A percentile compares a stretch with the other conserved stretches of the same genome.
These are phyloP conservation scores for Anaeromyces robustus DNA, from an alignment of 192 early-diverging fungal genomes.

Conservation along the genomic window DNA sequence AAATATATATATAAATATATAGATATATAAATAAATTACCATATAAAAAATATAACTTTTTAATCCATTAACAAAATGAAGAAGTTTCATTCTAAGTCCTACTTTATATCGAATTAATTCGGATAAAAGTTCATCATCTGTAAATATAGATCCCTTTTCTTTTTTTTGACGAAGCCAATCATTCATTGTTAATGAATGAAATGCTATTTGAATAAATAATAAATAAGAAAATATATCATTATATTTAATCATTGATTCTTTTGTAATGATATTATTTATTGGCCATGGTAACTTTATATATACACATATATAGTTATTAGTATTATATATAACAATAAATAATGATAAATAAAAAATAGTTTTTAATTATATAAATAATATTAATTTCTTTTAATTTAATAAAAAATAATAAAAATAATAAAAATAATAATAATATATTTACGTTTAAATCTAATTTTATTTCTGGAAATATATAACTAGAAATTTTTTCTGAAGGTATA, in stretches of 20 bases:
- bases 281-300: background rate
- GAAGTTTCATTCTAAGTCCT: background rate
- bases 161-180: background rate
- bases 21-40: background rate
- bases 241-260: background rate
- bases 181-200: background rate
- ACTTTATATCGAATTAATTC: background rate
- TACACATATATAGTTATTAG: background rate
- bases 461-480: background rate
- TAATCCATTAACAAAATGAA: background rate
- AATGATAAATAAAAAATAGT: too few relatives aligned
- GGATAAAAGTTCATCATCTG: background rate
- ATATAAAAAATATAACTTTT: background rate
- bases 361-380: too few relatives aligned
- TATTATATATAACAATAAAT: too few relatives aligned
- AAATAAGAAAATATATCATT: background rate
- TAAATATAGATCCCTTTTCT: background rate
- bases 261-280: background rate
- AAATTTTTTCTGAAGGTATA: background rate
- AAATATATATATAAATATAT: background rate
- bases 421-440: background rate
- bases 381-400: too few relatives aligned
- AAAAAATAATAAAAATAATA: too few relatives aligned
- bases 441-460: background rate
- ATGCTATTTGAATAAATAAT: background rate